Base-by-base conservation (phyloP, 768 basidiomycete species). In the Termitomyces sp. region DNA sequence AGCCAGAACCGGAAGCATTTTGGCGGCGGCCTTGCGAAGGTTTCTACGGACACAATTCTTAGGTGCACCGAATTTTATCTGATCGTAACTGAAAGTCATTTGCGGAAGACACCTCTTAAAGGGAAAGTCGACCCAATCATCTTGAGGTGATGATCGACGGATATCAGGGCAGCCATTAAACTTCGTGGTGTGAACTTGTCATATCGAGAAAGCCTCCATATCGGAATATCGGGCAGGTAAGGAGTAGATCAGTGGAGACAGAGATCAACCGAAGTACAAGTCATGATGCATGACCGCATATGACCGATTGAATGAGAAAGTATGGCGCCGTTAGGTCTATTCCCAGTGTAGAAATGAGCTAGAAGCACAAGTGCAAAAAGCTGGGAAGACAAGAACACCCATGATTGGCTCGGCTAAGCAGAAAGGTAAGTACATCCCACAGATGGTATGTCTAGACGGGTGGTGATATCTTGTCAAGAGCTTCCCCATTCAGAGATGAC, bases 161-260 rank as follows among this genome's bases (percentile, higher is more conserved):
- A 51, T 48, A 35, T 18, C 46, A 50, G 46, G 59, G 32, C 46
- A 60, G 39, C 7, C 9, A 54, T 58, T 58, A 57, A 38, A 56
- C 48, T 66, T 66, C 55, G 52, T 63, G 62, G 62, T 55, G 59
- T 61, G 33, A 54, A 32, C 15, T 63, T 55, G 55, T 24, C 57
- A 63, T 58, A 63, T 66, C 49, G 54, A 57, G 62, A 20, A 13
- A 60, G 35, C 48, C n/a, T n/a, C 18, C 24, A 22, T 51, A 50
- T 45, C 59, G 51, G 52, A 40, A 51, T 54, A 60, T 60, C 61
- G 53, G 64, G 58, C 16, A 62, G 55, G 58, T 54, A 7, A 28
- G 40, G 24, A 49, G 54, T 58, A 36, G 54, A 65, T 53, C 52
- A 42, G 38, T 39, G 56, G 64, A 51, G 40, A 45, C 46, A 58